Base-by-base conservation (phyloP, 768 basidiomycete species). In the Fibroporia radiculosa region DNA sequence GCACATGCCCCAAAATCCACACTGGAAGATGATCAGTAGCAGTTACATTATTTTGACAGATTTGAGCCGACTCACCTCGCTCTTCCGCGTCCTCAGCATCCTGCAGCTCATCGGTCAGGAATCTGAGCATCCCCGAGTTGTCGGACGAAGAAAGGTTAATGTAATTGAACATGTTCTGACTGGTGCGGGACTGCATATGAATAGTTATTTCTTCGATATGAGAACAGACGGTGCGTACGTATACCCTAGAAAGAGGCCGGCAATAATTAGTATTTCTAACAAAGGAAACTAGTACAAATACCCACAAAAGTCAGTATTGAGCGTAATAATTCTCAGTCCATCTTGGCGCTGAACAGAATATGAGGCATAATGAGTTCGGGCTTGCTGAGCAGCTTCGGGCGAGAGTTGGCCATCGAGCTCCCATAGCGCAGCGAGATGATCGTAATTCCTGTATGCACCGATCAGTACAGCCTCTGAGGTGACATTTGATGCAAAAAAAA, bases 291-390 rank as follows among this genome's bases (percentile, higher is more conserved):
- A 79, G 14, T 87, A 81, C 23, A 86, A 60, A 29, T 81, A 66
- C 80, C 43, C 60, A 83, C 85, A 89, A 44, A 87, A 55, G 56
- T 88, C 80, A 14, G 84, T 87, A 58, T 89, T 86, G 47, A 89
- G 60, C 25, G 82, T 78, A 45, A 89, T 84, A 23, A 88, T 62
- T 27, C 83, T 71, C 8, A 89, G 65, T 5, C 83, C 84, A 42
- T 85, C 82, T 16, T 57, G 51, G 16, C 84, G 74, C 50, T 71
- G 71, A 22, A 85, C 82, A 69, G 79, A 81, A 58, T 83, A 89
- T 13, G 71, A 85, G 6, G 78, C 71, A 54, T 87, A 88, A 59
- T 87, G 84, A 0, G 79, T 66, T 31, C 72, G 74, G 0, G 84
- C 86, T 27, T 72, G 63, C 28, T 68, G 58, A 1, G 78, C 75